Percentiles rank a stretch among this genome's conserved stretches.
Conservation (phyloP, 768 basidiomycete genomes). For the Lactarius evosmus region DNA sequence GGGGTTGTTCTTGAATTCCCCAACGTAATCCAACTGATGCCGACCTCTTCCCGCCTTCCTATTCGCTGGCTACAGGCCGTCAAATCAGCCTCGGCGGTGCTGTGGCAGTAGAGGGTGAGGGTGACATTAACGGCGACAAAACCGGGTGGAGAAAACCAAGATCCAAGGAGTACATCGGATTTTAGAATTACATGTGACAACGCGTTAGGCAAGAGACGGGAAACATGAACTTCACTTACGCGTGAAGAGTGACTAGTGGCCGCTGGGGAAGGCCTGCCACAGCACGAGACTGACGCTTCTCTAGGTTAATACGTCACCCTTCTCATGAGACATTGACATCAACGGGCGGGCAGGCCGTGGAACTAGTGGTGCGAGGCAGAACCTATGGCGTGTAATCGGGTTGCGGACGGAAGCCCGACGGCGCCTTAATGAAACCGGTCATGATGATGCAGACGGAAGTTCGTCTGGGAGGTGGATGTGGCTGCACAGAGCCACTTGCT, state of each 20-base stretch:
- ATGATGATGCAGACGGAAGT: slow-evolving; percentile 6
- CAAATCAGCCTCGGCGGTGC: background rate
- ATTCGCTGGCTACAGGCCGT: background rate
- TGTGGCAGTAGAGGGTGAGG: background rate
- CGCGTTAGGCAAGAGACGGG: background rate
- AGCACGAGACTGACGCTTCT: background rate
- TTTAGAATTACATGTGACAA: background rate
- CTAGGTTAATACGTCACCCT: slow-evolving; percentile 11
- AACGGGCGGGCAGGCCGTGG: slow-evolving; percentile 2
- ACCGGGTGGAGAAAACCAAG: background rate
- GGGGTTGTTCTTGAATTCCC: background rate
- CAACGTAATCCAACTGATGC: background rate
- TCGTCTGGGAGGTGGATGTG: slow-evolving; percentile 1
- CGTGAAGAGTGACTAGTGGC: background rate
- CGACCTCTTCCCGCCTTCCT: background rate
- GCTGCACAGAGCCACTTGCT: background rate
- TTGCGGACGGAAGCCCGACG: slow-evolving; percentile 1
- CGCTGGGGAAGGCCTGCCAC: background rate
- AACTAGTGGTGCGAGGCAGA: slow-evolving; percentile 12
- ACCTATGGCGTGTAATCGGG: background rate
- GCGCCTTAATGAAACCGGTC: background rate
- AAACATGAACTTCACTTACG: background rate
- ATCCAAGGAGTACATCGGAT: background rate
- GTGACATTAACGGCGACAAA: background rate
- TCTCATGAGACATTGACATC: slow-evolving; percentile 11